phyloP scores from a whole-genome alignment of 2,329 filamentous ascomycete species.

The Orbilia quercus region DNA sequence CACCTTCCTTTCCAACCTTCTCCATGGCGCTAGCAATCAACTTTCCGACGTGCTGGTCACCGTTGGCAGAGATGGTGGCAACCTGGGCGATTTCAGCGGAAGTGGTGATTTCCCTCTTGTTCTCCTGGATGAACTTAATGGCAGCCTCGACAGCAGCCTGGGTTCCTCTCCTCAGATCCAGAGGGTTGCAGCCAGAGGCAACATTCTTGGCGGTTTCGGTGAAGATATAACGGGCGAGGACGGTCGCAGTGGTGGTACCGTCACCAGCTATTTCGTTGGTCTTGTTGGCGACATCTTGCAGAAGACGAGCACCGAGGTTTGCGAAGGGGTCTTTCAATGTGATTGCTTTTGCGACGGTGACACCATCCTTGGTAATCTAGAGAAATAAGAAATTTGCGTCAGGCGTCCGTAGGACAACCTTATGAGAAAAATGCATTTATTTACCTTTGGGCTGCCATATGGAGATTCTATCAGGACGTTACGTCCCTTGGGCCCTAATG shows the following conservation, averaged over 20 bases:
- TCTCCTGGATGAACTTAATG: conserved; percentile 90
- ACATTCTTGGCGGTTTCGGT: conserved; percentile 99
- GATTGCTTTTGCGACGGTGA: conserved; percentile 84
- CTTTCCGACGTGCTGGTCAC: conserved; percentile 92
- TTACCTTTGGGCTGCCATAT: conserved; percentile 98
- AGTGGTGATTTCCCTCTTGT: conserved; percentile 98
- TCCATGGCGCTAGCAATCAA: conserved; percentile 99
- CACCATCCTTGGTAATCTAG: conserved; percentile 73
- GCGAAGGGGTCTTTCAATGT: conserved; percentile 98
- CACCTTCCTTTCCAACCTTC: conserved; percentile 99
- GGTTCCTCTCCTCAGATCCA: conserved; percentile 97
- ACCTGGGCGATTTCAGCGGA: conserved; percentile 97
- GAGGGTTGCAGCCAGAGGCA: conserved; percentile 98
- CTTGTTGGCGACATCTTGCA: conserved; percentile 98
- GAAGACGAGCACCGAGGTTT: conserved; percentile 94
- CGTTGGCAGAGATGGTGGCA: conserved; percentile 97
- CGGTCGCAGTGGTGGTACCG: conserved; percentile 96
- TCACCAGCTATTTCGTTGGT: conserved; percentile 99
- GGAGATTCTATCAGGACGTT: conserved; percentile 98
- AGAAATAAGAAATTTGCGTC: conserved; percentile 5
- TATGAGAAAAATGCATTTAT: conserved; percentile 59
- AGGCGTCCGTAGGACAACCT: conserved; percentile 1
- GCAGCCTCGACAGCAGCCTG: conserved; percentile 96
- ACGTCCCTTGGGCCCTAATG: conserved; percentile 95
- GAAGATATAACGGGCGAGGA: conserved; percentile 97